Evolutionary conservation across 2,329 filamentous ascomycete genomes (phyloP).

Genomic region (Incumbomyces delicatus): DNA sequence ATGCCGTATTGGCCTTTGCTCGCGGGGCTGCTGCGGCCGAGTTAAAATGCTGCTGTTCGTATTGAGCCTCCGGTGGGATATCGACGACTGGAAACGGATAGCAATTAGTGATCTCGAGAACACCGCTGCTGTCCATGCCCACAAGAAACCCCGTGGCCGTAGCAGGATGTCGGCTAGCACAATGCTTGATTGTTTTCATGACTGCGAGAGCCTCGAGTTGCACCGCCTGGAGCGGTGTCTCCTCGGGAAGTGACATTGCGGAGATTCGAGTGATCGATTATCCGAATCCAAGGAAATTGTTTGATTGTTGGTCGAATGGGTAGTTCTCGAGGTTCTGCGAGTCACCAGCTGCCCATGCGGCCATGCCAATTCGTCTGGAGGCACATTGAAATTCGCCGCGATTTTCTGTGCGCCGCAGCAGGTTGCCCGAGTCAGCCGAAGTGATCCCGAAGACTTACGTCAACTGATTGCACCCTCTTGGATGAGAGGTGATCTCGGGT

Average conservation of each 20-base stretch:
- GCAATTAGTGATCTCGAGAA: slow-evolving; percentile 84
- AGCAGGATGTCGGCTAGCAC: slow-evolving; percentile 76
- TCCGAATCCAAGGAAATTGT: too few species aligned
- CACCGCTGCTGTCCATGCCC: slow-evolving; percentile 71
- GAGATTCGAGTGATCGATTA: background rate
- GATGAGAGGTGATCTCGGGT: too few species aligned
- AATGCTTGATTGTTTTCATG: slow-evolving; percentile 97
- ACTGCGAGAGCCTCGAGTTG: slow-evolving; percentile 93
- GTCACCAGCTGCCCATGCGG: background rate
- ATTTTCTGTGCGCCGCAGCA: background rate
- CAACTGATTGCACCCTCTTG: background rate
- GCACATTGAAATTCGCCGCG: background rate
- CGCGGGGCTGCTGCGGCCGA: slow-evolving; percentile 80
- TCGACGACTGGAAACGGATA: slow-evolving; percentile 89
- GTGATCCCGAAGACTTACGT: background rate
- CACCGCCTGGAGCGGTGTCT: slow-evolving; percentile 70
- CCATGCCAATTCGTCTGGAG: too few species aligned
- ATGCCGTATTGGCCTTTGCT: slow-evolving; percentile 76
- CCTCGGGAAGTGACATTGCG: slow-evolving; percentile 30
- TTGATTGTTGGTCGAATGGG: background rate
- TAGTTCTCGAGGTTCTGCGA: background rate
- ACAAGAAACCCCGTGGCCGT: slow-evolving; percentile 83
- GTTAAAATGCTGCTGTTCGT: slow-evolving; percentile 57
- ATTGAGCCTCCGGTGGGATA: slow-evolving; percentile 59
- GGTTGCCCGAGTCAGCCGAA: background rate